Conservation (phyloP, 352 stramenopile genomes). For the Phytophthora multivora region DNA sequence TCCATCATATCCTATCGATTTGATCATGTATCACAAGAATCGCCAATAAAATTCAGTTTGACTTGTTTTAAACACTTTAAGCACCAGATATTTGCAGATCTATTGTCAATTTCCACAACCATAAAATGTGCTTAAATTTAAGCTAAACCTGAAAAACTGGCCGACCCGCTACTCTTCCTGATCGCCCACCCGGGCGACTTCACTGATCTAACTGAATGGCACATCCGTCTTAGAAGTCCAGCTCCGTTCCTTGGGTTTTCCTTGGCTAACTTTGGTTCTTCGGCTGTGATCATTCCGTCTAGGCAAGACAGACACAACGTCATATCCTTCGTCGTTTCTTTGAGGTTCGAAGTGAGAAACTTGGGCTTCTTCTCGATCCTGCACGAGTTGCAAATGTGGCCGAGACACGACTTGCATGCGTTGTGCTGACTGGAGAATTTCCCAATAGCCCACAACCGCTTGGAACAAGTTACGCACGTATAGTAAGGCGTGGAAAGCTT, state of each 20-base stretch:
- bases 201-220: conserved; percentile 11
- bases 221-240: conserved; percentile 11
- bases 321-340: conserved; percentile 8
- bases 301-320: conserved; percentile 17
- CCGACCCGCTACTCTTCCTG: conserved; percentile 2
- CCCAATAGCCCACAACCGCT: conserved; percentile 6
- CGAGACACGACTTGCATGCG: conserved; percentile 11
- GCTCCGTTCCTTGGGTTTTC: conserved; percentile 1
- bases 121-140: neutral
- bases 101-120: neutral
- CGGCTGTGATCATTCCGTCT: conserved; percentile 6
- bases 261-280: conserved; percentile 1
- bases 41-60: neutral
- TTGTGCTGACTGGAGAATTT: conserved; percentile 13
- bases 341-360: conserved; percentile 11
- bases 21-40: neutral
- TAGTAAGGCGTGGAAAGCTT: conserved; percentile 11
- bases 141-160: conserved; percentile 8
- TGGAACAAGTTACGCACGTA: conserved; percentile 19
- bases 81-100: neutral
- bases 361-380: conserved; percentile 19
- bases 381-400: conserved; percentile 12
- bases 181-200: conserved; percentile 11
- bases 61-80: neutral
- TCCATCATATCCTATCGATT: conserved; percentile 1